Conservation (phyloP, 1,139 yeast species). For the Magnusiomyces ingens region DNA sequence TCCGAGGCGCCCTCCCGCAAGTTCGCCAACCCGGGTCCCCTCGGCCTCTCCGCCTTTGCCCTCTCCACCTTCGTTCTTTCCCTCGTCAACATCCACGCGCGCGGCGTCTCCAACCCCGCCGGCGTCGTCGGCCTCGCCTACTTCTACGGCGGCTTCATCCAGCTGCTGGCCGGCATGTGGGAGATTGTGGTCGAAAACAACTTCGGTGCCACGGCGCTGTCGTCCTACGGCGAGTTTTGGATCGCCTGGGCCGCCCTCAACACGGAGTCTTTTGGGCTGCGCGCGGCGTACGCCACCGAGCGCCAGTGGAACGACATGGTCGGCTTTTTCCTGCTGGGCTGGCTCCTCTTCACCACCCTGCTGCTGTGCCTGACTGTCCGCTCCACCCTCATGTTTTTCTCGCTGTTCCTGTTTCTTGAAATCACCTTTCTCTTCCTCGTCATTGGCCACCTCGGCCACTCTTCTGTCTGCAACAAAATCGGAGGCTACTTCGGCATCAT, state of each 20-base stretch:
- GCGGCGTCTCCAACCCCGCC: constrained; percentile 45
- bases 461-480: constrained; percentile 44
- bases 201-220: constrained; percentile 79
- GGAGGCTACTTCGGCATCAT: constrained; percentile 74
- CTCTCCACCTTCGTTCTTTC: constrained; percentile 75
- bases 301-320: constrained; percentile 46
- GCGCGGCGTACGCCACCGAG: constrained; percentile 42
- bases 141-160: constrained; percentile 80
- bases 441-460: constrained; percentile 44
- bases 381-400: constrained; percentile 75
- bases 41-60: constrained; percentile 81
- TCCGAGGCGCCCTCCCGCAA: constrained; percentile 57
- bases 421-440: constrained; percentile 64
- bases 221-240: constrained; percentile 87
- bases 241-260: constrained; percentile 63
- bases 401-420: constrained; percentile 55
- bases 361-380: constrained; percentile 61
- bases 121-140: constrained; percentile 68
- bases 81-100: constrained; percentile 52
- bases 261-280: constrained; percentile 66
- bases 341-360: constrained; percentile 73
- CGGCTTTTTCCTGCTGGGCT: constrained; percentile 69
- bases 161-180: constrained; percentile 69
- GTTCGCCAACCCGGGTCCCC: constrained; percentile 82
- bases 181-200: constrained; percentile 65